Evolutionary conservation across 345 rosid genomes (phyloP), one percentile per base, ranked within the genome.

Genomic region (Eucalyptus rudis): DNA sequence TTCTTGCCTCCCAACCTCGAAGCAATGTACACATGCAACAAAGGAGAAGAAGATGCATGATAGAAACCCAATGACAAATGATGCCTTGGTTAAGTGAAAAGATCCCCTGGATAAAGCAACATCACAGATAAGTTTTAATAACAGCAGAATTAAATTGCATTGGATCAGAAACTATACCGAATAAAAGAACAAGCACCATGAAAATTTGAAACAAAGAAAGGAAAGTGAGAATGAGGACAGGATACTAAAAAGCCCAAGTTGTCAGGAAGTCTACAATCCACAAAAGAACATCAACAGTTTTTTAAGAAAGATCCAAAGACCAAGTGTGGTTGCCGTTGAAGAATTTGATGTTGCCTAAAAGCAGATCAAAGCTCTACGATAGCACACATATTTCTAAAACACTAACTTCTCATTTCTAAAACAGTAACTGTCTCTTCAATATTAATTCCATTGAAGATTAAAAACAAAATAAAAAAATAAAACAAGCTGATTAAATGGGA

Each of bases 31-130:
- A 88, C 91, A 91, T 59, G 89, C 80, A 89, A 91, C 91, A 71
- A 93, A 88, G 87, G 91, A 91, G 89, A 95, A 95, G 89, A 93
- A 81, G 84, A 93, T 87, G 92, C 94, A 94, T 71, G 93, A 94
- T 51, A 95, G 93, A 88, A 95, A 92, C 92, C 93, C 91, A 90
- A 94, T 87, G 86, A 92, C 54, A 86, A 79, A 91, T 87, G 93
- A 91, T 87, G 92, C 91, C 91, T 89, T 93, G 84, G 91, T 92
- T 71, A 89, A 91, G 86, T 62, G 89, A 91, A 89, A 90, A 88
- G 91, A 89, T 68, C 90, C 92, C 97, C 97, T 94, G 98, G 86
- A 93, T 85, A 58, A 89, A 91, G 59, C 90, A 87, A 89, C 16
- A 13, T 80, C 31, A 56, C 54, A 62, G 22, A 50, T 68, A 71